phyloP scores from a whole-genome alignment of 2,329 filamentous ascomycete genomes.

The Pyrenochaeta sp. region DNA sequence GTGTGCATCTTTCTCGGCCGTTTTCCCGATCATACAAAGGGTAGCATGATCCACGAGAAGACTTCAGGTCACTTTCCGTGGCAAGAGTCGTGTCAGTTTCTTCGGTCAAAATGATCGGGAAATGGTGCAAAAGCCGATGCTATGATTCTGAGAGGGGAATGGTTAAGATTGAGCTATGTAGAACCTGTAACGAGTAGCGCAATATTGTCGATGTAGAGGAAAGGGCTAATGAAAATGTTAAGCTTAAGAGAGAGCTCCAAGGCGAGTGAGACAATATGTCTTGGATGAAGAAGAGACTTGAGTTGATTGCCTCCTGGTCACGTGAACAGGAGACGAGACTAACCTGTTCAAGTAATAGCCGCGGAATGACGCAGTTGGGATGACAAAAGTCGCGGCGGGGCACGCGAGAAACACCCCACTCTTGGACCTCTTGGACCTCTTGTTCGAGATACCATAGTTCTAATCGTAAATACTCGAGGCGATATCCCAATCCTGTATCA shows the following conservation, averaged over 20 bases:
- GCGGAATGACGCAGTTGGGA: conserved; percentile 4
- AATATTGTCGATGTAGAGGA: not conserved
- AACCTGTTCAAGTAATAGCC: not conserved
- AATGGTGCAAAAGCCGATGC: not conserved
- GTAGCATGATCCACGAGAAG: not conserved
- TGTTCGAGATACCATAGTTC: too few relatives aligned
- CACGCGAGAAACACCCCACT: conserved; percentile 14
- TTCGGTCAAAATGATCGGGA: not conserved
- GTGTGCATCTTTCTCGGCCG: too few relatives aligned
- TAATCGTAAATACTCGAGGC: not conserved
- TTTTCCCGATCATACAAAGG: too few relatives aligned
- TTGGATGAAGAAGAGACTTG: not conserved
- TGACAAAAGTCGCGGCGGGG: conserved; percentile 18
- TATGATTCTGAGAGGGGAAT: not conserved
- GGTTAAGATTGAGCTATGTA: not conserved
- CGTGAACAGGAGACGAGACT: too few relatives aligned
- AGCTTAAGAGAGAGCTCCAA: too few relatives aligned
- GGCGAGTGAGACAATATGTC: too few relatives aligned
- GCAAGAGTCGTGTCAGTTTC: not conserved
- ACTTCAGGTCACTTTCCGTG: not conserved
- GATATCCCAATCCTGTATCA: too few relatives aligned
- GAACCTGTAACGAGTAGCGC: not conserved
- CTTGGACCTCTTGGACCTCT: not conserved
- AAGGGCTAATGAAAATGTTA: too few relatives aligned
- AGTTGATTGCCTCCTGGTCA: too few relatives aligned